Evolutionary conservation across 306 rosid genomes (phyloP).

Genomic region (Dryas drummondii): DNA sequence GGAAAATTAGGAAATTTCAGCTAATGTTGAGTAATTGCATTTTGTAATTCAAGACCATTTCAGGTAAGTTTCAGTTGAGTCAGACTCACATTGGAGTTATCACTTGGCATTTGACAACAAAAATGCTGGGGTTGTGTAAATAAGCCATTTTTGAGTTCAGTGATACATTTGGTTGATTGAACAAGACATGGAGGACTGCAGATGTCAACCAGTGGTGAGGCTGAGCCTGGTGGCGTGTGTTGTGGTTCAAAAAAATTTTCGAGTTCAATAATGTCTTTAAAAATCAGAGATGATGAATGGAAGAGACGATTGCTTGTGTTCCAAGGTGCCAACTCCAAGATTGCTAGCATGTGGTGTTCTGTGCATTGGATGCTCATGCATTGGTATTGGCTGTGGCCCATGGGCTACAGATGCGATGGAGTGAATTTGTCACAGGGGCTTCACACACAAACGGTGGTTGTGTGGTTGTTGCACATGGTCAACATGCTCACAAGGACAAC

Average conservation of each 20-base stretch:
- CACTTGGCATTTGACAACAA: background rate
- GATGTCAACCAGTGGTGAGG: background rate
- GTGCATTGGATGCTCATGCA: too few species aligned
- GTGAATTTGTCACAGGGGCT: too few species aligned
- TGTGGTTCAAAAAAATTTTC: background rate
- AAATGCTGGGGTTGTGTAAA: background rate
- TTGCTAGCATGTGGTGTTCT: too few species aligned
- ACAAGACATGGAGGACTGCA: too few species aligned
- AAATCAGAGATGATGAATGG: background rate
- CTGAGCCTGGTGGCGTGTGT: background rate
- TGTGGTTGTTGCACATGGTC: background rate
- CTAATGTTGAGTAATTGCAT: background rate
- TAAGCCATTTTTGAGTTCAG: too few species aligned
- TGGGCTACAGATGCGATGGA: too few species aligned
- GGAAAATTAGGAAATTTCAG: background rate
- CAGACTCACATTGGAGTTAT: background rate
- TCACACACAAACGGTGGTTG: too few species aligned
- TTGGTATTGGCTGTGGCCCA: too few species aligned
- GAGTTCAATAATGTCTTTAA: background rate
- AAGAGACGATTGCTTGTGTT: background rate
- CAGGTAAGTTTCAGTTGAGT: background rate
- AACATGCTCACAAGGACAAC: background rate
- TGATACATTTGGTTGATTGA: background rate
- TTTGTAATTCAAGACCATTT: background rate
- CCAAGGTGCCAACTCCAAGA: too few species aligned